phyloP scores from a whole-genome alignment of 352 stramenopile species.

The Phytopythium mirpurense region DNA sequence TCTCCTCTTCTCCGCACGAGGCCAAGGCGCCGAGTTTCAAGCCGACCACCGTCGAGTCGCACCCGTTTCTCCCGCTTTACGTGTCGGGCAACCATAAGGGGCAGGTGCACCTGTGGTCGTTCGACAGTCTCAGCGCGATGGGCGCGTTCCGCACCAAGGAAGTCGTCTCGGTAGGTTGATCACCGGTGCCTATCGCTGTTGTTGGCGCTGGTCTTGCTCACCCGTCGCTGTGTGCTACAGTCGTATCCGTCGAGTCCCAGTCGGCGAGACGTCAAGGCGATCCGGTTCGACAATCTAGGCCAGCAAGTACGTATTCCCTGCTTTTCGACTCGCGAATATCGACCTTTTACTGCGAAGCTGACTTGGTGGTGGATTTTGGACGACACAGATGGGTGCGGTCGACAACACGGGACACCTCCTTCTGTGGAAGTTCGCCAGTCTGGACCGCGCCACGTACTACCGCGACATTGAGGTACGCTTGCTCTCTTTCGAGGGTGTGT shows the following conservation, averaged over 20 bases:
- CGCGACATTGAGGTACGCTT: conserved; percentile 49
- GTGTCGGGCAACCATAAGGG: conserved; percentile 80
- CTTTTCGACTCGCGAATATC: too few species aligned
- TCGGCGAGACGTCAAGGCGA: conserved; percentile 61
- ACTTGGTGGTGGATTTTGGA: background rate
- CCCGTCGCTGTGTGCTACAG: conserved; percentile 17
- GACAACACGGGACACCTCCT: conserved; percentile 63
- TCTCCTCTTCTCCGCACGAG: conserved; percentile 20
- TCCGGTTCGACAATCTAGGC: conserved; percentile 74
- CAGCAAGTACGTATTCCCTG: conserved; percentile 41
- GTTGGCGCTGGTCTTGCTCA: conserved; percentile 15
- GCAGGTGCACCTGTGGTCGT: conserved; percentile 79
- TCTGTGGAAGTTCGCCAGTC: conserved; percentile 79
- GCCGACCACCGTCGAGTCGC: conserved; percentile 62
- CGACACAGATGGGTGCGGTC: conserved; percentile 63
- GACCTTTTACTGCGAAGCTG: background rate
- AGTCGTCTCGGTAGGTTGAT: conserved; percentile 40
- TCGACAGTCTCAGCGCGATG: conserved; percentile 68
- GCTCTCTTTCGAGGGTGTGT: background rate
- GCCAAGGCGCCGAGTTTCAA: conserved; percentile 67
- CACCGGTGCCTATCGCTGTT: background rate
- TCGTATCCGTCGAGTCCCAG: conserved; percentile 51
- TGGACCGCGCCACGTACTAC: conserved; percentile 66
- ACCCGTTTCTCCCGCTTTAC: conserved; percentile 77
- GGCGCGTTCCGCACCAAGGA: conserved; percentile 68